These are phyloP conservation scores for Pyracantha coccinea DNA, from an alignment of 331 rosid species.

Conservation along the genomic window DNA sequence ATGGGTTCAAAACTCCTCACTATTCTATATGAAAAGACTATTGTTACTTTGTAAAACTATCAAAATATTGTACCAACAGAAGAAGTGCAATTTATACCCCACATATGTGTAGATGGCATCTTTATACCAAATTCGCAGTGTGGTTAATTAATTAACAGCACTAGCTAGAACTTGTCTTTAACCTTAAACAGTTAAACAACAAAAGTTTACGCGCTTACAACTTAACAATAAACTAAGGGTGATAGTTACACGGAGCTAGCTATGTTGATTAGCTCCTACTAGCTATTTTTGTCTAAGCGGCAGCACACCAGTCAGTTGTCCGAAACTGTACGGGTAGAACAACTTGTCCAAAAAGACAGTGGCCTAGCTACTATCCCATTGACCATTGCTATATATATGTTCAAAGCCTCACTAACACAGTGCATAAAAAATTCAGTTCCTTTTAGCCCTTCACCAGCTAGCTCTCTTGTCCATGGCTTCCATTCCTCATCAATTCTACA, in stretches of 20 bases:
- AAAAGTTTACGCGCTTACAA: slow-evolving; percentile 2
- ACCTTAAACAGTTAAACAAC: not conserved
- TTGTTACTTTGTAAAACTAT: not conserved
- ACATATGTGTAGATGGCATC: not conserved
- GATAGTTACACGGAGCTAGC: not conserved
- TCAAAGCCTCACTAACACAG: not conserved
- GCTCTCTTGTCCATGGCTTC: slow-evolving; percentile 13
- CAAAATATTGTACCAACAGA: not conserved
- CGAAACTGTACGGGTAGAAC: not conserved
- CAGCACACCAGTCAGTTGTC: not conserved
- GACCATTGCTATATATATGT: slow-evolving; percentile 2
- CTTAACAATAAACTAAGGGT: not conserved
- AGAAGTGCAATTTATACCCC: not conserved
- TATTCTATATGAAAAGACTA: not conserved
- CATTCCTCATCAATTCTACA: slow-evolving; percentile 15
- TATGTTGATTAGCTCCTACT: not conserved
- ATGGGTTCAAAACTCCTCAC: not conserved
- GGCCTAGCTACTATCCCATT: not conserved
- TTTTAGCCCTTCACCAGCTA: not conserved
- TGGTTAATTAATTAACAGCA: not conserved
- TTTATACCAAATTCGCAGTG: not conserved
- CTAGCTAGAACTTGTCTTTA: not conserved
- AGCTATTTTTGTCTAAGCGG: slow-evolving; percentile 6
- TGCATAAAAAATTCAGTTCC: not conserved
- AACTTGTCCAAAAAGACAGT: not conserved